Conservation (phyloP, 257 asterid species). For the Solanum gandarillasii region DNA sequence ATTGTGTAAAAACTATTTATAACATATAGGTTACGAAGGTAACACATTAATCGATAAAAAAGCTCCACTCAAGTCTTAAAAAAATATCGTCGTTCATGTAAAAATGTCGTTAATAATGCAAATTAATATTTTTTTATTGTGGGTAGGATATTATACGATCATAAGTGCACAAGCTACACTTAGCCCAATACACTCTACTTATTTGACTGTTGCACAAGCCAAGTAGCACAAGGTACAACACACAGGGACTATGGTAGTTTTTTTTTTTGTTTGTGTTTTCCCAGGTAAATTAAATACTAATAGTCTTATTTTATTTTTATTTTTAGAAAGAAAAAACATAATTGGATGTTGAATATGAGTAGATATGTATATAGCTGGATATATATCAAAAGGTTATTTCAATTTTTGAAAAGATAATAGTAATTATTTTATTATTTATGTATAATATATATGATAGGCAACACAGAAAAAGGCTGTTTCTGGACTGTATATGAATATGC, state of each 20-base stretch:
- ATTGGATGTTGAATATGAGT: background rate
- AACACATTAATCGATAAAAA: background rate
- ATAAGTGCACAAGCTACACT: background rate
- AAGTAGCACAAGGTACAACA: background rate
- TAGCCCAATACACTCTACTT: background rate
- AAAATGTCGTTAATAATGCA: background rate
- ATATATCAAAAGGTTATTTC: background rate
- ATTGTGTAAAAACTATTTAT: too few relatives aligned
- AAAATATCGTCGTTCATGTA: background rate
- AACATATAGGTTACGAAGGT: background rate
- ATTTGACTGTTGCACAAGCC: background rate
- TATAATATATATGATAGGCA: background rate
- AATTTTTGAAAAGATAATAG: background rate
- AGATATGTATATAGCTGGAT: background rate
- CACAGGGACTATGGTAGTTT: background rate
- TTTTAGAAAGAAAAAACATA: background rate
- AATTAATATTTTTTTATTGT: background rate
- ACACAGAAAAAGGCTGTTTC: background rate
- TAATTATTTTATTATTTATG: background rate
- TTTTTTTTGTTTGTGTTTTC: background rate
- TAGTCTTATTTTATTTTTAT: background rate
- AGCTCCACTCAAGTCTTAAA: too few relatives aligned
- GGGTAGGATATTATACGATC: background rate
- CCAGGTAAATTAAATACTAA: background rate
- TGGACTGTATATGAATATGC: conserved; percentile 3